These are phyloP conservation scores for Fragaria nilgerrensis DNA, from an alignment of 306 rosid genomes.

Conservation along the genomic window DNA sequence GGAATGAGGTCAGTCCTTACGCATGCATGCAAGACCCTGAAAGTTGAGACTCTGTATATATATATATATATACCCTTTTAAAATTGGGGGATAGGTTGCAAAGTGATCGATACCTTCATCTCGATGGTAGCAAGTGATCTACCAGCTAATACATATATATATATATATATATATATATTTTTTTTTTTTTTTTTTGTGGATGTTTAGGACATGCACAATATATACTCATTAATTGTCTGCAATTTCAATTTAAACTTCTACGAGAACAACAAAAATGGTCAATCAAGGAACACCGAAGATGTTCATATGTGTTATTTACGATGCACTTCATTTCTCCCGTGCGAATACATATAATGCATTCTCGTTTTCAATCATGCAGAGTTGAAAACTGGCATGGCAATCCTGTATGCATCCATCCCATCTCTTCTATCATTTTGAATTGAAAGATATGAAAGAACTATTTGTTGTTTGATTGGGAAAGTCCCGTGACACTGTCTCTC, in stretches of 20 bases:
- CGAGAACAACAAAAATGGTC: too few species aligned
- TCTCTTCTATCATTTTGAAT: neutral
- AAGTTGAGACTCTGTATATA: neutral
- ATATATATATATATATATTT: too few species aligned
- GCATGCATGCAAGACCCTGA: neutral
- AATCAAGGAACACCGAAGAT: neutral
- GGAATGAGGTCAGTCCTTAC: slow-evolving; percentile 15
- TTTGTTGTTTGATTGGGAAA: slow-evolving; percentile 13
- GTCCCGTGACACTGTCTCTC: slow-evolving; percentile 34
- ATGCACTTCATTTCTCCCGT: neutral
- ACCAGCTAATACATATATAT: too few species aligned
- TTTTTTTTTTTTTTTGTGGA: too few species aligned
- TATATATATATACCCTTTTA: too few species aligned
- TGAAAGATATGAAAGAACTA: neutral
- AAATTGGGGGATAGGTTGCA: too few species aligned
- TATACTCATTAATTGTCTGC: too few species aligned
- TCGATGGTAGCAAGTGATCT: neutral
- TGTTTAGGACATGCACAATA: too few species aligned
- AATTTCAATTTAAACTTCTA: too few species aligned
- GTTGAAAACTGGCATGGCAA: neutral
- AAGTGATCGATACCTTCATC: neutral
- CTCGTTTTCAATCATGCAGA: neutral
- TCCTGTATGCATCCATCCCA: neutral
- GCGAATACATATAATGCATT: neutral
- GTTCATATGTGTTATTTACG: neutral